phyloP scores from a whole-genome alignment of 1,284 basidiomycete species.

The Boletellus sp. region DNA sequence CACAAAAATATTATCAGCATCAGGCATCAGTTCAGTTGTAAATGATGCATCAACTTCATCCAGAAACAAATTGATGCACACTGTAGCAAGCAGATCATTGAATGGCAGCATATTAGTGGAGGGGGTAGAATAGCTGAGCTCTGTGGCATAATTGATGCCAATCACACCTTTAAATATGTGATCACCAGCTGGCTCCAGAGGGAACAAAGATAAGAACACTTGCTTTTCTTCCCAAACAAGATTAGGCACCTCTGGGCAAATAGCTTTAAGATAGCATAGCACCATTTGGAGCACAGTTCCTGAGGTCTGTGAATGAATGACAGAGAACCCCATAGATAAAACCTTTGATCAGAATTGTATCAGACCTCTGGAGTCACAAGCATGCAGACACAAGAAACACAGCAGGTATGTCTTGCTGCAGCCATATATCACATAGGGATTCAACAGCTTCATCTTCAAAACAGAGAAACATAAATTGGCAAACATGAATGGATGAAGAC shows the following conservation, averaged over 20 bases:
- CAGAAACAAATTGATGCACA: constrained; percentile 31
- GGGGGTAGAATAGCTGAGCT: constrained; percentile 4
- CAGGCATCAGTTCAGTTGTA: constrained; percentile 2
- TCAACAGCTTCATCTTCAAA: constrained; percentile 70
- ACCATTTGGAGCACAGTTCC: constrained; percentile 73
- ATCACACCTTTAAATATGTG: constrained; percentile 47
- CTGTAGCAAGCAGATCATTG: constrained; percentile 37
- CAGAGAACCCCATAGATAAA: constrained; percentile 77
- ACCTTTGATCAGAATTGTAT: constrained; percentile 55
- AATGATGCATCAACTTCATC: constrained; percentile 10
- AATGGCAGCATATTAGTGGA: constrained; percentile 11
- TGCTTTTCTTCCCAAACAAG: constrained; percentile 49
- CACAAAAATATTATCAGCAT: constrained; percentile 16
- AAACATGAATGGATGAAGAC: constrained; percentile 4
- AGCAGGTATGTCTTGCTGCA: constrained; percentile 61
- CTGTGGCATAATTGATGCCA: constrained; percentile 25
- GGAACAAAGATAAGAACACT: constrained; percentile 37
- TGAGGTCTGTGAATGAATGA: constrained; percentile 71
- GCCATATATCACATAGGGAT: constrained; percentile 72
- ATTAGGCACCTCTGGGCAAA: constrained; percentile 61
- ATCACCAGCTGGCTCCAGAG: constrained; percentile 41
- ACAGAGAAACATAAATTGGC: constrained; percentile 18
- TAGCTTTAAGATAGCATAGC: constrained; percentile 73
- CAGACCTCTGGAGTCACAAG: constrained; percentile 25
- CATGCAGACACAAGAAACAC: constrained; percentile 48